Evolutionary conservation across 805 yeast species (phyloP), one percentile per base, ranked within the genome.

Genomic region (Starmerella sp.): DNA sequence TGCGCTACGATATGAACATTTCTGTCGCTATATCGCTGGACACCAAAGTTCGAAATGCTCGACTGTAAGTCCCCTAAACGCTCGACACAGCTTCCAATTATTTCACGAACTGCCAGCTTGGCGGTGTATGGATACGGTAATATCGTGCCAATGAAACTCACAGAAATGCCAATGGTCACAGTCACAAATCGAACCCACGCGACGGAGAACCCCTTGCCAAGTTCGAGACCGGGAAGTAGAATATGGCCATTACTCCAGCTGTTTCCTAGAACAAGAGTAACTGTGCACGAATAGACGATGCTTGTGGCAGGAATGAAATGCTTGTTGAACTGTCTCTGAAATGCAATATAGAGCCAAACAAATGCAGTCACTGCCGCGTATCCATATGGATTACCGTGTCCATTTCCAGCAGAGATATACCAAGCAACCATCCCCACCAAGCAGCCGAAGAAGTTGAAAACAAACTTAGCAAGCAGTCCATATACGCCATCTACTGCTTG

Each of bases 111-210:
- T 1, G 65, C 65, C 15, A 54, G 51, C 55, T 65, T 67, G 7
- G 69, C 72, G 22, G 71, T 66, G 30, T 56, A 50, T 0, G 72
- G 65, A 28, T 57, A 51, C 1, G 73, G 72, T 14, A 67, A 53
- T 7, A 68, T 48, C 4, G 69, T 65, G 4, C 67, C 69, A 2
- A 69, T 43, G 44, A 67, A 64, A 1, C 65, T 69, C 5, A 67
- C 55, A 4, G 64, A 13, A 15, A 70, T 53, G 4, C 72, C 73
- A 32, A 64, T 58, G 2, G 62, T 43, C 7, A 68, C 71, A 5
- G 67, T 63, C 4, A 65, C 66, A 38, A 67, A 66, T 13, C 72
- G 62, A n/a, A 67, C 57, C 69, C 70, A 68, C 1, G 72, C 71
- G 15, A 65, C 65, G 0, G 57, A 54, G 53, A 59, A 68, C 4